Evolutionary conservation across 1,284 basidiomycete genomes (phyloP).

Genomic region (Melampsora americana): DNA sequence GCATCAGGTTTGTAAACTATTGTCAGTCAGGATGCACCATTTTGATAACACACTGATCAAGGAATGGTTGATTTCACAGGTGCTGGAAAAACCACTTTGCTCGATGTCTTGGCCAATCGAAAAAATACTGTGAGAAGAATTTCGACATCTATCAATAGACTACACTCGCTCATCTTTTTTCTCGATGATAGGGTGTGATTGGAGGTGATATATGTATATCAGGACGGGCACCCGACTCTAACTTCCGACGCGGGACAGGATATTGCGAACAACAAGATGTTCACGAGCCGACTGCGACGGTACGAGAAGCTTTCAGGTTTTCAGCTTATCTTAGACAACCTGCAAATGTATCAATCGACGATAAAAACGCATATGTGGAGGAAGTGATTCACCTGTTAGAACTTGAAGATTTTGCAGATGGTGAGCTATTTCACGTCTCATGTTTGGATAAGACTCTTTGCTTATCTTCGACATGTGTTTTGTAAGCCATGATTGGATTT

Average conservation of each 20-base stretch:
- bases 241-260: constrained; percentile 60
- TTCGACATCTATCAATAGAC: background rate
- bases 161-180: background rate
- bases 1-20: constrained; percentile 63
- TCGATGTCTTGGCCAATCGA: constrained; percentile 60
- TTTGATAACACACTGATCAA: background rate
- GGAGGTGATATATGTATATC: constrained; percentile 58
- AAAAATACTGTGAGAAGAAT: constrained; percentile 49
- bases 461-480: constrained; percentile 21
- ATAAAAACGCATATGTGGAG: constrained; percentile 60
- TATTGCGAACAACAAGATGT: constrained; percentile 59
- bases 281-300: constrained; percentile 73
- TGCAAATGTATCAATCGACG: constrained; percentile 57
- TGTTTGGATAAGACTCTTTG: constrained; percentile 5
- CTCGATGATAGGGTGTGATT: constrained; percentile 45
- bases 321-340: constrained; percentile 63
- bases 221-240: constrained; percentile 57
- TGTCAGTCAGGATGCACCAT: background rate
- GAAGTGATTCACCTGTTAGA: constrained; percentile 60
- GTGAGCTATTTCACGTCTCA: constrained; percentile 55
- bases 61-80: background rate
- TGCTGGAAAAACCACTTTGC: constrained; percentile 48
- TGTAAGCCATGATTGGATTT: constrained; percentile 50
- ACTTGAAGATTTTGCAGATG: constrained; percentile 59
- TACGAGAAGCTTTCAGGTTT: constrained; percentile 62